Evolutionary conservation across 352 stramenopile species (phyloP), one percentile per base, ranked within the genome.

Genomic region (Thalassiosira ordinaria): DNA sequence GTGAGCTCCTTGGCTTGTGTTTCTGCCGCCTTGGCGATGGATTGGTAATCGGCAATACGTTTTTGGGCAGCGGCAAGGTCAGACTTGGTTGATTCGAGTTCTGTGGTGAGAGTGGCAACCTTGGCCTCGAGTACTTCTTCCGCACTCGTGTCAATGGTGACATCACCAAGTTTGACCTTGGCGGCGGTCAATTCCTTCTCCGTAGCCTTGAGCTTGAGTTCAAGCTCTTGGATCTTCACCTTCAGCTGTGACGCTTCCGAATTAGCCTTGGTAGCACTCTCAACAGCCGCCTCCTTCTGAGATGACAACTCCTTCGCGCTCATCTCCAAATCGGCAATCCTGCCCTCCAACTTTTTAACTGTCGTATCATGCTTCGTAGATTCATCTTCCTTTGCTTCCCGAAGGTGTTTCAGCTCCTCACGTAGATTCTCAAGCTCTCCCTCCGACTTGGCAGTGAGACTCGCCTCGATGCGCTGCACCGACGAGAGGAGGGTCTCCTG

Each of bases 391-490:
- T 84, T 71, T 5, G 24, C 51, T 29, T 85, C 64, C 24, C 37
- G 59, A 29, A 83, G 37, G 14, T 67, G 69, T n/a, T 76, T 53
- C 18, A 85, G 24, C 67, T 89, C 78, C 35, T 81, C 41, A 33
- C 77, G 35, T 22, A 87, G 73, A 20, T 71, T 68, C 46, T 86
- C 84, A 24, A 76, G 81, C 62, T 90, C 82, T 13, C 67, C 68
- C 7, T 86, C 80, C 51, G 75, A 85, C 63, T 89, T 89, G 4
- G 86, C 75, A 9, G 74, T 72, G 11, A 95, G 76, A 39, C 77
- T 90, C 0, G 85, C 77, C 69, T 95, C 88, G 41, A 95, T 93
- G 9, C 86, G 74, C 60, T 92, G 82, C 26, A 95, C 74, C 1
- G 78, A 85, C 31, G 91, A 71, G 11, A 91, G 74, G 13, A 95